A percentile compares a stretch with the other conserved stretches of the same genome.
phyloP scores from a whole-genome alignment of 106 monocot species.

The Allium sativum region DNA sequence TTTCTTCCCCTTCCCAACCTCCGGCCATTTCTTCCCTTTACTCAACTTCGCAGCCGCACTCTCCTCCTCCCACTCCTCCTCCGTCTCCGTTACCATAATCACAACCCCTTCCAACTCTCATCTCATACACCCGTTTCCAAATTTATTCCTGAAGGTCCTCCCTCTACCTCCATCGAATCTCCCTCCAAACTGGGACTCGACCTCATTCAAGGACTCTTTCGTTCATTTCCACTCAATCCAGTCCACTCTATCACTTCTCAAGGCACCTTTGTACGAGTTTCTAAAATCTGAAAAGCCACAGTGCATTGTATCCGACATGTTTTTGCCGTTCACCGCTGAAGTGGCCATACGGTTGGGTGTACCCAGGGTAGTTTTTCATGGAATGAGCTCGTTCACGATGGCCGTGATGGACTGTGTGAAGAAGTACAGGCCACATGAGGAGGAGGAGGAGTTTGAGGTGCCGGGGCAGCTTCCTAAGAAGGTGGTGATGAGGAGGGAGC shows the following conservation, averaged over 20 bases:
- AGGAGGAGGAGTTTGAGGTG: slow-evolving; percentile 8
- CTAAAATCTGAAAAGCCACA: neutral
- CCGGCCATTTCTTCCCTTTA: slow-evolving; percentile 7
- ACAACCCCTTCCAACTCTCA: slow-evolving; percentile 8
- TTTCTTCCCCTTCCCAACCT: slow-evolving; percentile 10
- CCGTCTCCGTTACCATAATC: slow-evolving; percentile 6
- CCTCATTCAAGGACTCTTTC: neutral
- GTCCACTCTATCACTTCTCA: slow-evolving; percentile 4
- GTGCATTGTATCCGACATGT: slow-evolving; percentile 22
- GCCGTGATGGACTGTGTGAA: neutral
- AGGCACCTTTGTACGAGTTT: neutral
- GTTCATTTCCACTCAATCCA: slow-evolving; percentile 4
- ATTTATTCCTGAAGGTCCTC: neutral
- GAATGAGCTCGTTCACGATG: slow-evolving; percentile 14
- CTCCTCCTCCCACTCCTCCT: neutral
- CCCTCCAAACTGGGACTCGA: slow-evolving; percentile 6
- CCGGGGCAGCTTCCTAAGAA: slow-evolving; percentile 15
- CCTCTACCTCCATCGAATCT: neutral
- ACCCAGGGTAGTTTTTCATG: slow-evolving; percentile 20
- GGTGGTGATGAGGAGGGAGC: slow-evolving; percentile 16
- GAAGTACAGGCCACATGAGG: neutral
- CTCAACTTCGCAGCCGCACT: slow-evolving; percentile 4
- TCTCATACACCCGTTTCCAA: neutral
- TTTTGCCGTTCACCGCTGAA: slow-evolving; percentile 23
- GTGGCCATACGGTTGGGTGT: slow-evolving; percentile 11